phyloP scores from a whole-genome alignment of 192 early-diverging fungal species.

The Podila epigama region DNA sequence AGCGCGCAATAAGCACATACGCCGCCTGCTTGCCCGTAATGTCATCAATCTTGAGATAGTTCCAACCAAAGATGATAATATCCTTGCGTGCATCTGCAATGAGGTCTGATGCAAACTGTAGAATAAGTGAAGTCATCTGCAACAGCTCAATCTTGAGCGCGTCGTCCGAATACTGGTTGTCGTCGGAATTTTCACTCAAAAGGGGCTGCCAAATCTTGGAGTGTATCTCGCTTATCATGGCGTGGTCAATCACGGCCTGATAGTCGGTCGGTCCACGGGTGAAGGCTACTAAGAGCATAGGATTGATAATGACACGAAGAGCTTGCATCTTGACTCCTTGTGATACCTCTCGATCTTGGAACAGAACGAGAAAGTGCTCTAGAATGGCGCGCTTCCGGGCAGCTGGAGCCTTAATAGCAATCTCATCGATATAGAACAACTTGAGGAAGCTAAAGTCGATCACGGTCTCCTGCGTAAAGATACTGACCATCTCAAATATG shows the following conservation, averaged over 20 bases:
- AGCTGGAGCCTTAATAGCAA: constrained; percentile 61
- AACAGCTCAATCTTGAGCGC: constrained; percentile 85
- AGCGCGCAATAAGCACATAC: constrained; percentile 91
- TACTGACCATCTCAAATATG: constrained; percentile 77
- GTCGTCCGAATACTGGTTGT: constrained; percentile 68
- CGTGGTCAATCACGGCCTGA: constrained; percentile 63
- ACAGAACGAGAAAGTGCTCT: constrained; percentile 79
- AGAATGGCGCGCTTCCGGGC: constrained; percentile 73
- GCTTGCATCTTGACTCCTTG: constrained; percentile 74
- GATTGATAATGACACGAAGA: constrained; percentile 85
- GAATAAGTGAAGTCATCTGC: constrained; percentile 88
- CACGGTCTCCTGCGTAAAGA: constrained; percentile 72
- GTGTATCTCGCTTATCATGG: constrained; percentile 68
- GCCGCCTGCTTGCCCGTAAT: constrained; percentile 95
- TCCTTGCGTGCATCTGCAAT: constrained; percentile 85
- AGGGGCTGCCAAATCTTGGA: constrained; percentile 65
- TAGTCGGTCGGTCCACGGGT: constrained; percentile 55
- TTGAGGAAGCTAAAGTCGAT: constrained; percentile 69
- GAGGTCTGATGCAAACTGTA: constrained; percentile 80
- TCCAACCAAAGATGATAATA: constrained; percentile 96
- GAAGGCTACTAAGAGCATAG: constrained; percentile 80
- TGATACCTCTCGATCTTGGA: constrained; percentile 64
- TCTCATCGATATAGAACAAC: constrained; percentile 75
- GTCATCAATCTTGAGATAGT: constrained; percentile 84
- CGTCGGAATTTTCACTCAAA: constrained; percentile 57